Conservation (phyloP, 2,329 filamentous ascomycete genomes). For the Geosmithia putterillii region DNA sequence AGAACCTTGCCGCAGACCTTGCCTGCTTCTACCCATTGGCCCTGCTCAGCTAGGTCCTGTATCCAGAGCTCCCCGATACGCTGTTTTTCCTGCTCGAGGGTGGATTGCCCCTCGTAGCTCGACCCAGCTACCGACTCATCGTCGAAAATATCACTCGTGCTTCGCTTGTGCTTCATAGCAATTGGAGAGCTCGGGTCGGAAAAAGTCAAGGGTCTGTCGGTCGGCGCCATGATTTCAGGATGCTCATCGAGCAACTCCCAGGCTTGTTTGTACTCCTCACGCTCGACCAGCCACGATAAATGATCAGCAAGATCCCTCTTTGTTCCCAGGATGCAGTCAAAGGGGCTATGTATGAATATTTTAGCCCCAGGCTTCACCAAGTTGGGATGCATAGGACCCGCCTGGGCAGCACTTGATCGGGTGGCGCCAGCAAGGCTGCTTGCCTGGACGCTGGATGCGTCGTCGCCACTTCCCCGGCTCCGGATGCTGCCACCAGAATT, state of each 20-base stretch:
- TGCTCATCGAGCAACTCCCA: constrained; percentile 86
- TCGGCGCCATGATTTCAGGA: constrained; percentile 52
- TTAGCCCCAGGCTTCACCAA: constrained; percentile 48
- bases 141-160: constrained; percentile 59
- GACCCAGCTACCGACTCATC: constrained; percentile 47
- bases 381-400: constrained; percentile 35
- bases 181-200: constrained; percentile 26
- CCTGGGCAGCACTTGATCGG: constrained; percentile 11
- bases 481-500: constrained; percentile 71
- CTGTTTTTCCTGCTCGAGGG: constrained; percentile 58
- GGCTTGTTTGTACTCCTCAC: constrained; percentile 67
- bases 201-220: constrained; percentile 20
- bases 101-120: constrained; percentile 34
- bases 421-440: constrained; percentile 19
- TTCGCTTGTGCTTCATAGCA: constrained; percentile 24
- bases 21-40: constrained; percentile 68
- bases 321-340: constrained; percentile 87
- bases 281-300: constrained; percentile 73
- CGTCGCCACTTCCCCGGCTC: constrained; percentile 49
- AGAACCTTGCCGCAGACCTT: constrained; percentile 74
- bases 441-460: constrained; percentile 32
- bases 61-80: constrained; percentile 91
- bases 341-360: constrained; percentile 92
- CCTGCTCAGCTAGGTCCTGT: constrained; percentile 63
- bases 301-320: constrained; percentile 81